Percentiles rank a stretch among this genome's conserved stretches.
These are phyloP conservation scores for Sphaerulina musiva DNA, from an alignment of 2,329 filamentous ascomycete genomes.

Conservation along the genomic window DNA sequence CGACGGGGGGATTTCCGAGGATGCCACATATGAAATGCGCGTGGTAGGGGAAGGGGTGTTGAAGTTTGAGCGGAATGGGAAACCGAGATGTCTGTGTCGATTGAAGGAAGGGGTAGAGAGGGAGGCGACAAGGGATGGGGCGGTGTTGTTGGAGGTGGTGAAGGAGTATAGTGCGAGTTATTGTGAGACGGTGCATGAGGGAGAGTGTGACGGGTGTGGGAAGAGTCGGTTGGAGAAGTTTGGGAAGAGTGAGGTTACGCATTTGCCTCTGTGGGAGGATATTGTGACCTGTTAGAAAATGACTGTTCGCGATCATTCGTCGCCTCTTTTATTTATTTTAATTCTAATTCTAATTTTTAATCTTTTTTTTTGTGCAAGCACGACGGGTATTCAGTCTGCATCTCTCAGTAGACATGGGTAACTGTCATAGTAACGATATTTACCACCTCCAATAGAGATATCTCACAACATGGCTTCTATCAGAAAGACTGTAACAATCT, in stretches of 20 bases:
- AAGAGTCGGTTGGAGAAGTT: constrained; percentile 16
- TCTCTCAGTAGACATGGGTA: no score
- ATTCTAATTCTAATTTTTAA: no score
- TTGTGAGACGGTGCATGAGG: constrained; percentile 17
- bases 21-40: constrained; percentile 16
- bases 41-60: constrained; percentile 10
- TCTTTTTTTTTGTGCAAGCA: no score
- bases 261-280: constrained; percentile 18
- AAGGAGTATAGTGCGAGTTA: constrained; percentile 17
- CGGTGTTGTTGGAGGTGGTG: constrained; percentile 19
- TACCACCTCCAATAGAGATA: no score
- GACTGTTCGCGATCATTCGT: no score
- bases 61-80: constrained; percentile 18
- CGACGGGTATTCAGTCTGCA: no score
- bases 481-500: no score
- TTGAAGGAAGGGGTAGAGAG: constrained; percentile 16
- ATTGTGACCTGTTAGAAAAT: constrained; percentile 4
- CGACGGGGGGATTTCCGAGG: constrained; percentile 5
- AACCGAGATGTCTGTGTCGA: constrained; percentile 15
- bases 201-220: constrained; percentile 15
- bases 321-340: no score
- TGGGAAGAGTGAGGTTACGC: constrained; percentile 7
- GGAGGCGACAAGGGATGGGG: constrained; percentile 16
- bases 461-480: no score
- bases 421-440: no score